Conservation (phyloP, 73 alveolate species). For the Durusdinium trenchii region DNA sequence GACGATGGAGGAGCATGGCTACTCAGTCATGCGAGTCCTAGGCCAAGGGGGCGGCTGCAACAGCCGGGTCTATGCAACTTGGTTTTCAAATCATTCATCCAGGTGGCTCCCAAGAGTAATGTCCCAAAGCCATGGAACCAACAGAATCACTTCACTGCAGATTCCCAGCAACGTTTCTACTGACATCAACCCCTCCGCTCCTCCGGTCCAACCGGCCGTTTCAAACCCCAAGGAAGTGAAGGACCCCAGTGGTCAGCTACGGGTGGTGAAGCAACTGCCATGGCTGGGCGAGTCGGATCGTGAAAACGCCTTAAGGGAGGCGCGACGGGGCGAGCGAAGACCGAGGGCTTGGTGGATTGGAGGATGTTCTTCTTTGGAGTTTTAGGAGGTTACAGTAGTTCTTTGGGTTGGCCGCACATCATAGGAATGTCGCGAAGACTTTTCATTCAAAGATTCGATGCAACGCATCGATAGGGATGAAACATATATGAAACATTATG, state of each 20-base stretch:
- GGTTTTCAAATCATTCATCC: no score
- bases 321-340: no score
- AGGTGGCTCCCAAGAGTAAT: no score
- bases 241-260: constrained; percentile 71
- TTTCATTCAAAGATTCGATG: no score
- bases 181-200: neutral
- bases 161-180: constrained; percentile 43
- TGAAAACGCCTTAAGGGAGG: constrained; percentile 83
- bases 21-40: constrained; percentile 88
- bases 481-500: no score
- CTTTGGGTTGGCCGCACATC: no score
- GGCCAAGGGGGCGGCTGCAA: constrained; percentile 88
- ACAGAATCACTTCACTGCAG: no score
- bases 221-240: constrained; percentile 49
- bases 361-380: no score
- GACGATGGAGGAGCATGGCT: constrained; percentile 92
- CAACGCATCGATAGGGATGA: no score
- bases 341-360: no score
- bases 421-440: no score
- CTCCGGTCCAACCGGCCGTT: neutral
- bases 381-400: no score
- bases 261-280: constrained; percentile 89
- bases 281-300: constrained; percentile 81
- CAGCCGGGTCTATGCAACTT: neutral
- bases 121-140: neutral